Conservation (phyloP, 1,284 basidiomycete species). For the Wolfiporia cocos region DNA sequence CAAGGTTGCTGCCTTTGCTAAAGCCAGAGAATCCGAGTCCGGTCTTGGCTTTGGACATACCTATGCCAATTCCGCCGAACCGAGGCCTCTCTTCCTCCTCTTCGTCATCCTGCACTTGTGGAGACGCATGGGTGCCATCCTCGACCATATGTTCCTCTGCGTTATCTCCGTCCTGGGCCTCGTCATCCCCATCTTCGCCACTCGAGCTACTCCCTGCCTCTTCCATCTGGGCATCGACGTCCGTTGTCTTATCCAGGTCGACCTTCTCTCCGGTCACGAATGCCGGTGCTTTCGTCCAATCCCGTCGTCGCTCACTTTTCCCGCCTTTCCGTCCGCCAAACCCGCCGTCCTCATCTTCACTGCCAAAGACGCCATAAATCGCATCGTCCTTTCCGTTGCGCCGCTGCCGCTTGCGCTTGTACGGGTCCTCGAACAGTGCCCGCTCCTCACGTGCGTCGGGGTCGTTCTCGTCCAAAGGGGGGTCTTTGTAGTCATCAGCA, state of each 20-base stretch:
- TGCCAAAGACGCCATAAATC: conserved; percentile 81
- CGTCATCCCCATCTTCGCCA: conserved; percentile 26
- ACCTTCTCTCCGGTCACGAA: conserved; percentile 63
- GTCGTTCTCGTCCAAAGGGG: conserved; percentile 43
- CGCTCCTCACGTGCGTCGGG: conserved; percentile 73
- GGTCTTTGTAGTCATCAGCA: conserved; percentile 41
- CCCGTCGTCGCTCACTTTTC: conserved; percentile 34
- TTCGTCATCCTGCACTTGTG: conserved; percentile 42
- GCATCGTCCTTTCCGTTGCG: conserved; percentile 70
- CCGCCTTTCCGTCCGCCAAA: conserved; percentile 22
- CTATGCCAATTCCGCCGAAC: conserved; percentile 47
- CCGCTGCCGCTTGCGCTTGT: conserved; percentile 59
- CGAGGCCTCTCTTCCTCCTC: conserved; percentile 41
- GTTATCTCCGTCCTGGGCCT: conserved; percentile 23
- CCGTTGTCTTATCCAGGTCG: conserved; percentile 35
- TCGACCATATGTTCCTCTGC: conserved; percentile 29
- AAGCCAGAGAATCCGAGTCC: conserved; percentile 24
- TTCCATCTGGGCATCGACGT: conserved; percentile 34
- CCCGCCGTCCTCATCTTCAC: conserved; percentile 55
- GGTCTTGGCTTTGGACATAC: conserved; percentile 15
- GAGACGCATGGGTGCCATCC: conserved; percentile 39
- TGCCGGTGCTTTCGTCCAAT: conserved; percentile 76
- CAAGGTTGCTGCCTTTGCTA: conserved; percentile 41
- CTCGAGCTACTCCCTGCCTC: conserved; percentile 23
- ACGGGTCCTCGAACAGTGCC: conserved; percentile 75